Evolutionary conservation across 495 filamentous ascomycete genomes (phyloP), one percentile per base, ranked within the genome.

Genomic region (Platismatia glauca): DNA sequence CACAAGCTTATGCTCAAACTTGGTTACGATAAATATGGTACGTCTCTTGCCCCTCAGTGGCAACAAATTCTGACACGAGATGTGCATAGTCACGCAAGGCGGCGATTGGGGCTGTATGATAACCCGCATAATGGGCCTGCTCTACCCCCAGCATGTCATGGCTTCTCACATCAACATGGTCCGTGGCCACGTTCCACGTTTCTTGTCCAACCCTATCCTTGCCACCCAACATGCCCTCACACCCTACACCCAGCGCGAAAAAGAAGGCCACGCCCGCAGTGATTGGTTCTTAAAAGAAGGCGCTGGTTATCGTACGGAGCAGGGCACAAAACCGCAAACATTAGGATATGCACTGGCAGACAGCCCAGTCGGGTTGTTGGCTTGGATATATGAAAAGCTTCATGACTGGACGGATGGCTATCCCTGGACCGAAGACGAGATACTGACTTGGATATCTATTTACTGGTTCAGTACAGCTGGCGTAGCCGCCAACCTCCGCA

Each of bases 381-480:
- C 84, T 0, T 89, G 85, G 85, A 82, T 89, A 50, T 81, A 83
- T 57, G 87, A 89, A 69, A 90, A 89, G 65, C 76, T 89, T 34
- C 81, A 85, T 68, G 80, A 84, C 62, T 86, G 86, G 84, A 82
- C 81, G 1, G 86, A 89, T 65, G 69, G 63, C 1, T 87, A 87
- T 65, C 77, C 81, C 11, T 89, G 86, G 86, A 85, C 78, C 1
- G 82, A 87, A 44, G 85, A 88, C 50, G 82, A 89, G 69, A 75
- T 87, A 31, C 72, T 87, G 34, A 87, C 84, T 0, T 87, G 86
- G 85, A 74, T 85, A 0, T 81, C 75, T 27, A 82, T 88, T 57
- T 87, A 87, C 68, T 77, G 73, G 72, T 87, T 87, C 64, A 78
- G 76, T 16, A 74, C 69, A 12, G 80, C 82, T 1, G 84, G 82